Conservation (phyloP, 1,284 basidiomycete species). For the Blastosporella zonata region DNA sequence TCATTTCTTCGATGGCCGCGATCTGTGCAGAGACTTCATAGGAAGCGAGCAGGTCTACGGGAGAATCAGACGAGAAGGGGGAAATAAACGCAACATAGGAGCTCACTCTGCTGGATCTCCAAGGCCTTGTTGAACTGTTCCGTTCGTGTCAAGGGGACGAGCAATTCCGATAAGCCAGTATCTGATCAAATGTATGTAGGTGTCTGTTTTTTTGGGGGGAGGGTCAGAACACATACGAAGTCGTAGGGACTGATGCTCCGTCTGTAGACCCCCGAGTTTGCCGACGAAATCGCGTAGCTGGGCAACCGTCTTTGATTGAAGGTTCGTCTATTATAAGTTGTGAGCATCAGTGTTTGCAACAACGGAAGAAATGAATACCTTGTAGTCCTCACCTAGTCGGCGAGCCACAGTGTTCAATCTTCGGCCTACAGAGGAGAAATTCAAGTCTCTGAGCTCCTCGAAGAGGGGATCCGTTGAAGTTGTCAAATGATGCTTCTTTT, state of each 20-base stretch:
- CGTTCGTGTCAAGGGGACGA: slow-evolving; percentile 83
- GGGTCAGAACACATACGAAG: slow-evolving; percentile 56
- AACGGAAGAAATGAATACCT: slow-evolving; percentile 43
- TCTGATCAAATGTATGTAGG: slow-evolving; percentile 52
- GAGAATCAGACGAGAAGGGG: slow-evolving; percentile 10
- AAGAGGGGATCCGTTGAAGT: slow-evolving; percentile 81
- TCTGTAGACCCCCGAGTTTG: slow-evolving; percentile 87
- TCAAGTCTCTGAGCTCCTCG: slow-evolving; percentile 83
- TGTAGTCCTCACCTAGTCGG: slow-evolving; percentile 89
- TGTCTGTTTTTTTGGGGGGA: background rate
- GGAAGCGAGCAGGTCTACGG: slow-evolving; percentile 83
- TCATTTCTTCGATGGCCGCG: slow-evolving; percentile 80
- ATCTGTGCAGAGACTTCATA: slow-evolving; percentile 81
- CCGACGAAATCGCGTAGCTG: slow-evolving; percentile 96
- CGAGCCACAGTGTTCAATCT: slow-evolving; percentile 81
- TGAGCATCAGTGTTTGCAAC: background rate
- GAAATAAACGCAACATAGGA: background rate
- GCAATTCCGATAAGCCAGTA: slow-evolving; percentile 89
- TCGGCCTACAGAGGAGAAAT: slow-evolving; percentile 91
- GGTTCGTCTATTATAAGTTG: slow-evolving; percentile 27
- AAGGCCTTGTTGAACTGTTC: slow-evolving; percentile 90
- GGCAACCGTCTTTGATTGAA: slow-evolving; percentile 86
- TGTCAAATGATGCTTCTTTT: slow-evolving; percentile 85
- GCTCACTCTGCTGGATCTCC: slow-evolving; percentile 93
- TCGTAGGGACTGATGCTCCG: slow-evolving; percentile 85